Conservation (phyloP, 179 eudicot genomes). For the Silene noctiflora region DNA sequence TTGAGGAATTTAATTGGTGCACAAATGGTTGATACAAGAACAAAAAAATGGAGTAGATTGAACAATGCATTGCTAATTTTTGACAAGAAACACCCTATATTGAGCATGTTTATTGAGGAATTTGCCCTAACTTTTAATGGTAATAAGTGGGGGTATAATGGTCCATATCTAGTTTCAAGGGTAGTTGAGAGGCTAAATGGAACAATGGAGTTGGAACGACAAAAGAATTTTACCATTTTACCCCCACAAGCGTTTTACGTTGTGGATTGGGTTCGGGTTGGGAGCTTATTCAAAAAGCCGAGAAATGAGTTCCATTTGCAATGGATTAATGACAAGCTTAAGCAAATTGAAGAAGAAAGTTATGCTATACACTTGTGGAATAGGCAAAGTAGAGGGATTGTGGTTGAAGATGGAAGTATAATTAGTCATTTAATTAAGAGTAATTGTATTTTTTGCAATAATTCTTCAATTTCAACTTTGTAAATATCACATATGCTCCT, state of each 20-base stretch:
- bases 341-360: slow-evolving; percentile 44
- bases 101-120: slow-evolving; percentile 68
- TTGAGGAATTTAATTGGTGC: slow-evolving; percentile 70
- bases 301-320: slow-evolving; percentile 33
- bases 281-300: slow-evolving; percentile 45
- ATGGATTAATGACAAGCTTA: slow-evolving; percentile 47
- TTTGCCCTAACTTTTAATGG: slow-evolving; percentile 82
- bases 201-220: slow-evolving; percentile 13
- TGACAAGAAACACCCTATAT: slow-evolving; percentile 66
- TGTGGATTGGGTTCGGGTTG: slow-evolving; percentile 57
- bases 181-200: slow-evolving; percentile 50
- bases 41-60: slow-evolving; percentile 64
- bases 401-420: slow-evolving; percentile 63
- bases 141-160: slow-evolving; percentile 93
- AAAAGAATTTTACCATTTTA: slow-evolving; percentile 38
- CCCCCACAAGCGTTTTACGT: slow-evolving; percentile 73
- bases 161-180: slow-evolving; percentile 88
- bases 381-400: slow-evolving; percentile 56
- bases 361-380: slow-evolving; percentile 85
- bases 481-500: background rate
- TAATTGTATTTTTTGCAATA: slow-evolving; percentile 57
- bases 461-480: slow-evolving; percentile 27
- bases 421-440: slow-evolving; percentile 45
- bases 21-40: slow-evolving; percentile 50
- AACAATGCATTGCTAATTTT: slow-evolving; percentile 86